phyloP scores from a whole-genome alignment of 257 asterid species.

The Gentiana straminea region DNA sequence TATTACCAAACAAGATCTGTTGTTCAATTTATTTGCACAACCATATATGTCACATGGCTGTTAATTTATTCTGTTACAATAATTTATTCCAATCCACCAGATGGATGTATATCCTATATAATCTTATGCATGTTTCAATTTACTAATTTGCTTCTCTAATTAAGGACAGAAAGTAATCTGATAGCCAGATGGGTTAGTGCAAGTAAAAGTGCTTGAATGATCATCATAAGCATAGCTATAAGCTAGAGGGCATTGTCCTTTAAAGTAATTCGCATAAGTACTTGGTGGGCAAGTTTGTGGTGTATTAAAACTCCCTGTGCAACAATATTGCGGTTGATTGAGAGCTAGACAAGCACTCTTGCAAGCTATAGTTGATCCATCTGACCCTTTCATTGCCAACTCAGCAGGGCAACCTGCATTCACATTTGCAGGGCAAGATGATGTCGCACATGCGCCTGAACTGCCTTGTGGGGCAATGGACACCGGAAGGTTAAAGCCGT shows the following conservation, averaged over 20 bases:
- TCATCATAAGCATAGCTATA: conserved; percentile 23
- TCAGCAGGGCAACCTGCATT: conserved; percentile 39
- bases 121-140: too few species aligned
- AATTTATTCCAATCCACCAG: too few species aligned
- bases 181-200: background rate
- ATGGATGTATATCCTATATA: too few species aligned
- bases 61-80: too few species aligned
- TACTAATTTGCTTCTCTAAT: background rate
- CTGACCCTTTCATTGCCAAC: conserved; percentile 19
- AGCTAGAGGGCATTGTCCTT: conserved; percentile 13
- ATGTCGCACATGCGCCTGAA: conserved; percentile 34
- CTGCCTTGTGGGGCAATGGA: conserved; percentile 33
- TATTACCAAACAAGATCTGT: too few species aligned
- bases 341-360: conserved; percentile 16
- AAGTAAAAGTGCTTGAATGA: conserved; percentile 9
- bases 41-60: too few species aligned
- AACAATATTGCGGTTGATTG: conserved; percentile 15
- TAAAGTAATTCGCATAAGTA: conserved; percentile 2
- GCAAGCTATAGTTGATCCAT: conserved; percentile 46
- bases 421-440: conserved; percentile 37
- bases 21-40: too few species aligned
- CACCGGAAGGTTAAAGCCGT: conserved; percentile 57
- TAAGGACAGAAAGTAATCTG: conserved; percentile 4
- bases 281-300: conserved; percentile 12
- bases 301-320: conserved; percentile 5